These are phyloP conservation scores for Helicostylum pulchrum DNA, from an alignment of 192 early-diverging fungal genomes.

Conservation along the genomic window DNA sequence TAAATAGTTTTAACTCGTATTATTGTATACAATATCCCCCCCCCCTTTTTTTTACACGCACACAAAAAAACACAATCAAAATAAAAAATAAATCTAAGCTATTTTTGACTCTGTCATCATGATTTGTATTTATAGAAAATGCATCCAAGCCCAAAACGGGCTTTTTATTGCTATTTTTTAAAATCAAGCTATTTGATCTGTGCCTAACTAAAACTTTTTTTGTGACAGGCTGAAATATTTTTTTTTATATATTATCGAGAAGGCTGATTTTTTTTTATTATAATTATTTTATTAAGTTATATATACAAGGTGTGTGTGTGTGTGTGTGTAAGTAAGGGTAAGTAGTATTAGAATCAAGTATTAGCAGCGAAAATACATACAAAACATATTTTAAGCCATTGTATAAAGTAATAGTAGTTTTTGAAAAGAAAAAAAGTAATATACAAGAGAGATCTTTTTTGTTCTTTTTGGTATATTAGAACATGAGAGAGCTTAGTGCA, in stretches of 20 bases:
- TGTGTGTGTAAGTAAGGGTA: background rate
- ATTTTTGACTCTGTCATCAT: no score
- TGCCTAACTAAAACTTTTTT: no score
- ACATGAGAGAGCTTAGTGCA: conserved; percentile 8
- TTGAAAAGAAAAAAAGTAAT: no score
- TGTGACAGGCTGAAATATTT: background rate
- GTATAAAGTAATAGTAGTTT: background rate
- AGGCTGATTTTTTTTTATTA: background rate
- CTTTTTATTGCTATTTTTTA: background rate
- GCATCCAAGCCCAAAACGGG: background rate
- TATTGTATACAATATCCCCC: conserved; percentile 1
- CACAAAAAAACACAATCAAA: no score
- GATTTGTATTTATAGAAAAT: no score
- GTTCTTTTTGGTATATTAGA: background rate
- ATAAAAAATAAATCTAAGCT: no score
- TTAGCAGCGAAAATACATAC: background rate
- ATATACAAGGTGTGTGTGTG: background rate
- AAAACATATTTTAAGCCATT: background rate
- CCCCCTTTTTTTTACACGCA: background rate
- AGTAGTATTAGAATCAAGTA: background rate
- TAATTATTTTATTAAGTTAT: background rate
- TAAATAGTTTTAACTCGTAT: background rate
- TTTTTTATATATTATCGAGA: background rate
- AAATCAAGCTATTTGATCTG: background rate
- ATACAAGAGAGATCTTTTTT: no score